Percentiles rank a stretch among this genome's conserved stretches.
Evolutionary conservation across 23 red algal species (phyloP).

Genomic region (Cyanidium caldarium): DNA sequence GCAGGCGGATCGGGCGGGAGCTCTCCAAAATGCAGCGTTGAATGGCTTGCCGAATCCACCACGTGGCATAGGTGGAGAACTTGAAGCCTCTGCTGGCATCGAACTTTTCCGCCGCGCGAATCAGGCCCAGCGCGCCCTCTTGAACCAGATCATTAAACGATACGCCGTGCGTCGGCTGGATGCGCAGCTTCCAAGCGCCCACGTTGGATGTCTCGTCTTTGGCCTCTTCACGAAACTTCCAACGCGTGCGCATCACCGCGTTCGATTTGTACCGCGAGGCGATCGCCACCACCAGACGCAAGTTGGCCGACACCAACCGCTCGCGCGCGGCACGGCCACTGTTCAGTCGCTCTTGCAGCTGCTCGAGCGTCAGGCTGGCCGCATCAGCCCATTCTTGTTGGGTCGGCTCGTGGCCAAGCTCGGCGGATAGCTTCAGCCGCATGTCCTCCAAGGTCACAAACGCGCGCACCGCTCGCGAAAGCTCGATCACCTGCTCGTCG

Average conservation of each 20-base stretch:
- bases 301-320: conserved; percentile 59
- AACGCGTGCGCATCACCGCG: background rate
- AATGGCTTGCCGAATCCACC: conserved; percentile 50
- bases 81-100: conserved; percentile 26
- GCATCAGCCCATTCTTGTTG: conserved; percentile 58
- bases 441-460: conserved; percentile 28
- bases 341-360: conserved; percentile 16
- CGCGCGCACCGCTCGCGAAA: conserved; percentile 25
- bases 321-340: conserved; percentile 29
- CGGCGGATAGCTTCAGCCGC: background rate
- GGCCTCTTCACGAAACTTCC: background rate
- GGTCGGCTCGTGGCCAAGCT: conserved; percentile 14
- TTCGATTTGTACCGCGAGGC: conserved; percentile 52
- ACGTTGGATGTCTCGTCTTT: background rate
- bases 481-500: conserved; percentile 30
- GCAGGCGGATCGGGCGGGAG: conserved; percentile 27
- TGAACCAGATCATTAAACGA: conserved; percentile 29
- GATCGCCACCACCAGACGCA: conserved; percentile 83
- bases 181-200: background rate
- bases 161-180: conserved; percentile 5
- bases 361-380: conserved; percentile 7
- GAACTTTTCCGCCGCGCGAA: conserved; percentile 33
- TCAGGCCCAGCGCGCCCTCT: conserved; percentile 34
- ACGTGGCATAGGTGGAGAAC: conserved; percentile 42
- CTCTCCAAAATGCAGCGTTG: conserved; percentile 10